These are phyloP conservation scores for Zoysia pacifica DNA, from an alignment of 176 grass and related monocot species.

Conservation along the genomic window DNA sequence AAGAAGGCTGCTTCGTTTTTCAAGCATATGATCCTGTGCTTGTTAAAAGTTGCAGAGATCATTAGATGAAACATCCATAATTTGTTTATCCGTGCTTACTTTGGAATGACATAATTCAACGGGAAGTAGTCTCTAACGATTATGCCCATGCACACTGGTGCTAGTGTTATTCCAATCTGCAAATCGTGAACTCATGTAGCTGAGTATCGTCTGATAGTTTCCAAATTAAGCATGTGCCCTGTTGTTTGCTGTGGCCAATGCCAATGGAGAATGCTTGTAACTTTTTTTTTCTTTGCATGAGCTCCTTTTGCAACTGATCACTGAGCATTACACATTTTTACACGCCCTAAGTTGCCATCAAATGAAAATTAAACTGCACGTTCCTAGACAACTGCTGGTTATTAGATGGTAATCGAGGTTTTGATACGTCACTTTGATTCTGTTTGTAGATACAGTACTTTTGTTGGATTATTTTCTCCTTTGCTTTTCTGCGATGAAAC, in stretches of 20 bases:
- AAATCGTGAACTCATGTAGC: not conserved
- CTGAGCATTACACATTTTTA: not conserved
- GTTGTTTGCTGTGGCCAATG: not conserved
- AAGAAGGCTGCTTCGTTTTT: not conserved
- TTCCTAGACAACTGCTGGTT: not conserved
- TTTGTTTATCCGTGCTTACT: not conserved
- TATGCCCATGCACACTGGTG: not conserved
- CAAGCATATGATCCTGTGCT: not conserved
- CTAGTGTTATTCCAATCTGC: no score
- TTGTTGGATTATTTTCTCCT: not conserved
- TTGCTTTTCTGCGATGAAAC: no score
- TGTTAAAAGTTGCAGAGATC: not conserved
- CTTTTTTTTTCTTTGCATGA: not conserved
- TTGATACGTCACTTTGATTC: not conserved
- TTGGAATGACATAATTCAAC: not conserved
- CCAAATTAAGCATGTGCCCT: not conserved
- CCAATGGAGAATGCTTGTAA: not conserved
- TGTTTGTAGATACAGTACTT: not conserved
- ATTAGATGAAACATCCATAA: not conserved
- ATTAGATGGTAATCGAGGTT: not conserved
- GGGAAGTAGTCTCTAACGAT: not conserved
- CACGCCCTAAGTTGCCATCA: not conserved
- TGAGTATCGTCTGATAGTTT: not conserved
- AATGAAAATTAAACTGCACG: not conserved
- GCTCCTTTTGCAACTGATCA: constrained; percentile 11